phyloP scores from a whole-genome alignment of 2,329 filamentous ascomycete species.

The Leptoxyphium fumago region DNA sequence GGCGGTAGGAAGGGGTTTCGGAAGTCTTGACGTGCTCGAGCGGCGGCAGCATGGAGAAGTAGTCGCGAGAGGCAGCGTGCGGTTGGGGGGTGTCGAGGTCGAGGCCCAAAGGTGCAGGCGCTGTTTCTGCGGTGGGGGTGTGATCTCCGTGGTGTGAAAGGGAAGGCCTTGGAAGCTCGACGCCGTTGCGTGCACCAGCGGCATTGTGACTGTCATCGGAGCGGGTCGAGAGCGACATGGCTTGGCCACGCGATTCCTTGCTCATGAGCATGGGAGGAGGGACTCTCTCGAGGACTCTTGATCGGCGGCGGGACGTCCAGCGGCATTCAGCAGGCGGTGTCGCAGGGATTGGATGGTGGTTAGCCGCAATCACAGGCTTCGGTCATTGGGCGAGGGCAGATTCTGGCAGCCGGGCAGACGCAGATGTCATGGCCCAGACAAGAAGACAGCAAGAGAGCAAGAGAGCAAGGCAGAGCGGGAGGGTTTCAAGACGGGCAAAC shows the following conservation, averaged over 20 bases:
- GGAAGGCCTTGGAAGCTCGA: not conserved
- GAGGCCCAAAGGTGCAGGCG: not conserved
- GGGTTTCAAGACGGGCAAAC: too few relatives aligned
- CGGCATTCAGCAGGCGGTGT: not conserved
- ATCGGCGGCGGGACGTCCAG: not conserved
- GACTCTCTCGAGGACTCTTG: not conserved
- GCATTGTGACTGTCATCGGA: not conserved
- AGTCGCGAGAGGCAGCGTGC: not conserved
- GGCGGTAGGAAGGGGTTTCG: not conserved
- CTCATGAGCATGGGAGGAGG: not conserved
- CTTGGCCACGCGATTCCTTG: not conserved
- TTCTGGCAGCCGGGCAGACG: not conserved
- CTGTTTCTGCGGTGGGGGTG: not conserved
- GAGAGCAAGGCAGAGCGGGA: too few relatives aligned
- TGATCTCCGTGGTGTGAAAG: not conserved
- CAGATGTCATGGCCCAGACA: not conserved
- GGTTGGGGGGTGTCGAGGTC: not conserved
- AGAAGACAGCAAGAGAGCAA: too few relatives aligned
- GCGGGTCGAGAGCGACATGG: not conserved
- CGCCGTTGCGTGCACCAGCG: not conserved
- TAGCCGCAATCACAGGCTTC: not conserved
- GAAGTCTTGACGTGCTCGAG: not conserved
- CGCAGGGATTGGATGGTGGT: not conserved
- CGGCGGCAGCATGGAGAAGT: not conserved
- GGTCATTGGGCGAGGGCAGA: not conserved